Conservation (phyloP, 1,139 yeast genomes). For the Candida sanyaensis region DNA sequence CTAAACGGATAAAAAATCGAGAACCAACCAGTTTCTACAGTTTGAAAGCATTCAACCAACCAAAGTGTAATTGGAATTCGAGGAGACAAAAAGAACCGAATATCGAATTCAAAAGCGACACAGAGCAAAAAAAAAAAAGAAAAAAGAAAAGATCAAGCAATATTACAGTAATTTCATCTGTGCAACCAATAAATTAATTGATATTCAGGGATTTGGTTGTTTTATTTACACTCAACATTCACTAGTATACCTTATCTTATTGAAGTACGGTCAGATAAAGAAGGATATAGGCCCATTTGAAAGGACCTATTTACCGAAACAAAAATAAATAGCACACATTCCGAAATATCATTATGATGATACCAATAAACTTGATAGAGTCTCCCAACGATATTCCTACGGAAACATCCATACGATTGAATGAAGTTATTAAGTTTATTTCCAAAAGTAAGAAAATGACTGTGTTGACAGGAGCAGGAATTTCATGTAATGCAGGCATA, state of each 20-base stretch:
- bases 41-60: neutral
- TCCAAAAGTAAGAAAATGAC: conserved; percentile 53
- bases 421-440: conserved; percentile 44
- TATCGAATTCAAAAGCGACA: neutral
- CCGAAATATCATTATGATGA: conserved; percentile 28
- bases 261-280: no score
- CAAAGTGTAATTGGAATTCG: neutral
- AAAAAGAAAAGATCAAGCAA: neutral
- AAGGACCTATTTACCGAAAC: no score
- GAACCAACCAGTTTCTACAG: no score
- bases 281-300: no score
- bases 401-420: conserved; percentile 25
- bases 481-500: conserved; percentile 94
- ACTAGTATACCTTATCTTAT: no score
- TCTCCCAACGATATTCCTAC: conserved; percentile 13
- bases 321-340: no score
- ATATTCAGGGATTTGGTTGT: no score
- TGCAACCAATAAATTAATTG: no score
- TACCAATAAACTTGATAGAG: conserved; percentile 29
- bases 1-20: neutral
- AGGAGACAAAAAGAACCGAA: neutral
- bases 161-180: neutral
- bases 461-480: conserved; percentile 90
- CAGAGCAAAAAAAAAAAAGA: neutral
- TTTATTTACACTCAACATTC: no score